These are phyloP conservation scores for Malassezia brasiliensis DNA, from an alignment of 1,284 basidiomycete genomes.

Conservation along the genomic window DNA sequence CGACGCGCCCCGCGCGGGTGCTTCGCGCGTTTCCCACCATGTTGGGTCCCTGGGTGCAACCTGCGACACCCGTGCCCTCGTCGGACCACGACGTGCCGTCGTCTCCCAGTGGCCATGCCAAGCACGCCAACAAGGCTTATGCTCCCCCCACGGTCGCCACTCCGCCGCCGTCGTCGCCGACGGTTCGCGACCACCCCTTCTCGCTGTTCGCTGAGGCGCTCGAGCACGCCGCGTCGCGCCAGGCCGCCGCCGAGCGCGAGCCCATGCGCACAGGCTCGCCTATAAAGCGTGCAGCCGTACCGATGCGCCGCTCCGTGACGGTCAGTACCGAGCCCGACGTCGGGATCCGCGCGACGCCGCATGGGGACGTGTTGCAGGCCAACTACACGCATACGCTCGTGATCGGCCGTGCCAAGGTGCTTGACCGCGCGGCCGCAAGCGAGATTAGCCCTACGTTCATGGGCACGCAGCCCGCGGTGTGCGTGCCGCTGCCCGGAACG, in stretches of 20 bases:
- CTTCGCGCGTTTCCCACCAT: slow-evolving; percentile 1
- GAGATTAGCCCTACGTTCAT: slow-evolving; percentile 5
- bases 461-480: slow-evolving; percentile 25
- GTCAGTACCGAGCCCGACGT: background rate
- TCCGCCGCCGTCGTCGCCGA: slow-evolving; percentile 11
- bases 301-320: background rate
- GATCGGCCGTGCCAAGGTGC: slow-evolving; percentile 9
- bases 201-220: slow-evolving; percentile 1
- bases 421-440: background rate
- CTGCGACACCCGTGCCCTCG: slow-evolving; percentile 16
- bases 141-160: background rate
- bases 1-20: background rate
- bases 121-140: background rate
- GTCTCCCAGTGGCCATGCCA: background rate
- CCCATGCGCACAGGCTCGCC: background rate
- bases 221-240: background rate
- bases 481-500: slow-evolving; percentile 31
- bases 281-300: background rate
- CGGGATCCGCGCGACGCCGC: background rate
- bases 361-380: background rate
- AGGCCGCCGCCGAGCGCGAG: background rate
- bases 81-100: slow-evolving; percentile 12
- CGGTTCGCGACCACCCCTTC: background rate
- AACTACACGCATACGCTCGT: slow-evolving; percentile 12
- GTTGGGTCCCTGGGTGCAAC: background rate